Percentiles rank a stretch among this genome's conserved stretches.
phyloP scores from a whole-genome alignment of 441 rosid species.

The Erodium trifolium region DNA sequence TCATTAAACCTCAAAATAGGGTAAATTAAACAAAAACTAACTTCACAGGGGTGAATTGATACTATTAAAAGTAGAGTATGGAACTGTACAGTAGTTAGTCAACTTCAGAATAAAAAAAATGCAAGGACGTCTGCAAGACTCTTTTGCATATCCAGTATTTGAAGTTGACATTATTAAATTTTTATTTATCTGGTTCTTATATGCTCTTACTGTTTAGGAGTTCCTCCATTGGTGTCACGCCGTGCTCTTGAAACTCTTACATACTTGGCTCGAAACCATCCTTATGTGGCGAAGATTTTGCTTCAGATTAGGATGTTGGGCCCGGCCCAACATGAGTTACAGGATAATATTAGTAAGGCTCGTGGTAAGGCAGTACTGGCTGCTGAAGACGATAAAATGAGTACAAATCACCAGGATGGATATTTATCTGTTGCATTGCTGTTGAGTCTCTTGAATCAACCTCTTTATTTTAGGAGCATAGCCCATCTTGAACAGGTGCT shows the following conservation, averaged over 20 bases:
- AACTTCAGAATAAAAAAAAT: too few relatives aligned
- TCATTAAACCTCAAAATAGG: too few relatives aligned
- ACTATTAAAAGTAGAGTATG: too few relatives aligned
- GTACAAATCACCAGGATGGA: constrained; percentile 33
- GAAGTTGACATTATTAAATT: constrained; percentile 1
- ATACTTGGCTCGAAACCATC: constrained; percentile 84
- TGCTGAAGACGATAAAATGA: constrained; percentile 41
- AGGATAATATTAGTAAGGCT: constrained; percentile 31
- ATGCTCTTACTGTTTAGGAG: constrained; percentile 41
- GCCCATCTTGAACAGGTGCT: constrained; percentile 97
- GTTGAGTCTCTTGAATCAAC: constrained; percentile 85
- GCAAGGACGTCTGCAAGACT: too few relatives aligned
- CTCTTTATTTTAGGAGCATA: constrained; percentile 85
- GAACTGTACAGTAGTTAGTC: too few relatives aligned
- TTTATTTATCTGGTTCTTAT: neutral
- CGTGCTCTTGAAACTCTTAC: constrained; percentile 88
- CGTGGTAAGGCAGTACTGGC: constrained; percentile 69
- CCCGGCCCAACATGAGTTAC: constrained; percentile 33
- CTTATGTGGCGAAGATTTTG: constrained; percentile 66
- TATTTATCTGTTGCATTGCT: constrained; percentile 62
- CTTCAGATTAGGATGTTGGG: constrained; percentile 63
- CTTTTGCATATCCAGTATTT: neutral
- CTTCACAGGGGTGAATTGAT: too few relatives aligned
- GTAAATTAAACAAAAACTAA: too few relatives aligned
- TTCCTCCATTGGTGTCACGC: constrained; percentile 90